Evolutionary conservation across 257 asterid species (phyloP).

Genomic region (Linaria vulgaris): DNA sequence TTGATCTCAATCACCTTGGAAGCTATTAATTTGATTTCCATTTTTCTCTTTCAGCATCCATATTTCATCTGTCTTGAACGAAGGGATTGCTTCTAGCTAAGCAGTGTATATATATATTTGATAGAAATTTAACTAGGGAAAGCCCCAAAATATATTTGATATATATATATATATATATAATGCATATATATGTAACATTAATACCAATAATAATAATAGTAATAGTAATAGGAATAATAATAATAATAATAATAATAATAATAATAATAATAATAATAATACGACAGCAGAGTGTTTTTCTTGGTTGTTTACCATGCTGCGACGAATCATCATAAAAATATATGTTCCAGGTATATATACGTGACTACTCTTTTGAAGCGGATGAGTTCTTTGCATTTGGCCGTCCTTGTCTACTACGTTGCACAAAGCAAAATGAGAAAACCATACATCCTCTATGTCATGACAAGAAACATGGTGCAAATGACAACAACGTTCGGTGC

Average conservation of each 20-base stretch:
- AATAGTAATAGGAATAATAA: no score
- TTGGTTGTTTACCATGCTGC: slow-evolving; percentile 19
- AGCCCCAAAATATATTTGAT: not conserved
- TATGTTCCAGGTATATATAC: slow-evolving; percentile 73
- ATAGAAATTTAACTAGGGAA: not conserved
- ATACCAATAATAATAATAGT: no score
- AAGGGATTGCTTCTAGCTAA: no score
- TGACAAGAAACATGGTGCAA: slow-evolving; percentile 34
- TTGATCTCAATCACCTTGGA: no score
- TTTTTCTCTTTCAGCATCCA: no score
- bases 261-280: no score
- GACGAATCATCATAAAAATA: not conserved
- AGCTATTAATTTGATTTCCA: no score
- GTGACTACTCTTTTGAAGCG: slow-evolving; percentile 84
- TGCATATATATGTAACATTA: no score
- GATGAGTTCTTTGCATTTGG: slow-evolving; percentile 65
- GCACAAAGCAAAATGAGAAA: slow-evolving; percentile 58
- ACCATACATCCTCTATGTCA: slow-evolving; percentile 46
- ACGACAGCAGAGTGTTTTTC: slow-evolving; percentile 7
- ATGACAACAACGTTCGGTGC: slow-evolving; percentile 52
- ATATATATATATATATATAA: no score
- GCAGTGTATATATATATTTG: no score
- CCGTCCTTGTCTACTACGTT: slow-evolving; percentile 67
- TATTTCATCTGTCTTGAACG: no score
- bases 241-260: no score